Evolutionary conservation across 176 grass and related monocot genomes (phyloP).

Genomic region (Aegilops bicornis): DNA sequence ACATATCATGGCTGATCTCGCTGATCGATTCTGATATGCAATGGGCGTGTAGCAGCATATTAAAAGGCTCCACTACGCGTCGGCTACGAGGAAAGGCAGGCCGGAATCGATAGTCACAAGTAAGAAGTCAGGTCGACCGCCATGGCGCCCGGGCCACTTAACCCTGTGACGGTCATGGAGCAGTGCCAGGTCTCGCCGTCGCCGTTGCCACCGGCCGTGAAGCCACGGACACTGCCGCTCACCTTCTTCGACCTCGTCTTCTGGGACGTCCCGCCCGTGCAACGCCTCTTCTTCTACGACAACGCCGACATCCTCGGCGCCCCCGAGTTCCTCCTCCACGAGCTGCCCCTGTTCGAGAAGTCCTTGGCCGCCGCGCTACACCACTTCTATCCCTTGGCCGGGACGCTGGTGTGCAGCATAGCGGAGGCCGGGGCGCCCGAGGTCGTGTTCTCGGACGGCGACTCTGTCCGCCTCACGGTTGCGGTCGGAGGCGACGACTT

Average conservation of each 20-base stretch:
- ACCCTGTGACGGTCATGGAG: slow-evolving; percentile 22
- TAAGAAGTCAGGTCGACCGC: too few relatives aligned
- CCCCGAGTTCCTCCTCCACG: slow-evolving; percentile 34
- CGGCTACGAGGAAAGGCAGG: too few relatives aligned
- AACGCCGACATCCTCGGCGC: slow-evolving; percentile 18
- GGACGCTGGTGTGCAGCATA: slow-evolving; percentile 27
- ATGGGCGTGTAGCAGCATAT: too few relatives aligned
- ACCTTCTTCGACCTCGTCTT: slow-evolving; percentile 80
- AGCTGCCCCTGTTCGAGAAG: slow-evolving; percentile 40
- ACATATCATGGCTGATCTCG: too few relatives aligned
- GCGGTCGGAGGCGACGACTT: slow-evolving; percentile 54
- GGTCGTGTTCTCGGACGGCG: slow-evolving; percentile 27
- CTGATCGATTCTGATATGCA: too few relatives aligned
- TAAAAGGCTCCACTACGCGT: too few relatives aligned
- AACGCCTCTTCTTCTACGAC: slow-evolving; percentile 76
- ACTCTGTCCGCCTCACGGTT: slow-evolving; percentile 25
- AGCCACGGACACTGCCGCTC: slow-evolving; percentile 48
- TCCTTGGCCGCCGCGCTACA: slow-evolving; percentile 58
- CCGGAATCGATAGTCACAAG: too few relatives aligned
- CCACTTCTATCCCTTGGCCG: slow-evolving; percentile 65
- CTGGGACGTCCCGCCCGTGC: slow-evolving; percentile 73
- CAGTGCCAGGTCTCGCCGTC: slow-evolving; percentile 21
- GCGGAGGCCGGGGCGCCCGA: background rate
- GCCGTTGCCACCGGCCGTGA: slow-evolving; percentile 24
- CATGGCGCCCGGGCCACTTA: too few relatives aligned